Evolutionary conservation across 2,329 filamentous ascomycete species (phyloP).

Genomic region (Plenodomus lindquistii): DNA sequence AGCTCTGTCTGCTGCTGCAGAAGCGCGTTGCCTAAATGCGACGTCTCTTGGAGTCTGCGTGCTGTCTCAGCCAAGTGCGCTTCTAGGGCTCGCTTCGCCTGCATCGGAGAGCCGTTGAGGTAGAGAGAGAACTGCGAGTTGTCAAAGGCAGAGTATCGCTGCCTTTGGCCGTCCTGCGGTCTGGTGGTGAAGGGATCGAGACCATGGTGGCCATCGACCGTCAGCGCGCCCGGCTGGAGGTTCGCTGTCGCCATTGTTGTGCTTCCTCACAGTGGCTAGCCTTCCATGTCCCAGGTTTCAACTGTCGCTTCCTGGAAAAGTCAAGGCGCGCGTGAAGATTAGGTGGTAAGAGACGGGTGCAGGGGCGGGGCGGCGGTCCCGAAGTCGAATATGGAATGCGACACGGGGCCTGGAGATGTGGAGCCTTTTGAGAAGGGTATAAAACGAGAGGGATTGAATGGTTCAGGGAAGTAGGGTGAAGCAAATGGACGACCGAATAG

Average conservation of each 20-base stretch:
- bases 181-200: slow-evolving; percentile 52
- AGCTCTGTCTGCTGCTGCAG: slow-evolving; percentile 86
- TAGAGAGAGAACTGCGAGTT: slow-evolving; percentile 77
- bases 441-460: slow-evolving; percentile 14
- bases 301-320: slow-evolving; percentile 4
- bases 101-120: slow-evolving; percentile 75
- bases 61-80: slow-evolving; percentile 93
- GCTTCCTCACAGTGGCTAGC: slow-evolving; percentile 7
- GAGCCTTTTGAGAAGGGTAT: slow-evolving; percentile 4
- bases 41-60: slow-evolving; percentile 86
- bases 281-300: slow-evolving; percentile 31
- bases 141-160: slow-evolving; percentile 84
- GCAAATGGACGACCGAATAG: slow-evolving; percentile 10
- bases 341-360: slow-evolving; percentile 4
- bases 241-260: slow-evolving; percentile 50
- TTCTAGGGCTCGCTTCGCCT: slow-evolving; percentile 86
- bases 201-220: slow-evolving; percentile 42
- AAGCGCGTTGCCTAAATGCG: slow-evolving; percentile 82
- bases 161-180: slow-evolving; percentile 48
- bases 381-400: neutral
- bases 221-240: slow-evolving; percentile 46
- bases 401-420: slow-evolving; percentile 1
- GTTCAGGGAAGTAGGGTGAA: slow-evolving; percentile 22
- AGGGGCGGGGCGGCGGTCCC: neutral
- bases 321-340: slow-evolving; percentile 1